Evolutionary conservation across 2,329 filamentous ascomycete species (phyloP).

Genomic region (Phyllachora maydis): DNA sequence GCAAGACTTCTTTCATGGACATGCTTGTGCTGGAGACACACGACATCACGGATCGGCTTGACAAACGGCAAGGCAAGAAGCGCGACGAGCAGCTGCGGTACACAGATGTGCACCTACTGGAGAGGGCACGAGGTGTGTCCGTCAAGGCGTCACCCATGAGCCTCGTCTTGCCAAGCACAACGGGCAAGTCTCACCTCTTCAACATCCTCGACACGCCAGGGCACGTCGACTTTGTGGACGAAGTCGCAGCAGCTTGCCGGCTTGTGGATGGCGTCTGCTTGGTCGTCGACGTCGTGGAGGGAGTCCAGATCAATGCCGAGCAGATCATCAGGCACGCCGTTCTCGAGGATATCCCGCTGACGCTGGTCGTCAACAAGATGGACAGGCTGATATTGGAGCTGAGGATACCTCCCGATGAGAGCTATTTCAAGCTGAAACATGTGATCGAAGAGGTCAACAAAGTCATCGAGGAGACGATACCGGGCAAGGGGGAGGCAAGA

Average conservation of each 20-base stretch:
- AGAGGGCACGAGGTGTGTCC: slow-evolving; percentile 76
- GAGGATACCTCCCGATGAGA: slow-evolving; percentile 82
- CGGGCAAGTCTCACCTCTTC: slow-evolving; percentile 84
- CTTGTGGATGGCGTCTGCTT: slow-evolving; percentile 82
- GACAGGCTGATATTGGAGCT: slow-evolving; percentile 86
- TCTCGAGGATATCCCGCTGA: slow-evolving; percentile 71
- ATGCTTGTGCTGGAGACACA: slow-evolving; percentile 96
- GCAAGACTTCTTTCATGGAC: slow-evolving; percentile 96
- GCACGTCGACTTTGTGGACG: slow-evolving; percentile 96
- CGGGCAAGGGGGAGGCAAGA: slow-evolving; percentile 57
- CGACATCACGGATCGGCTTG: slow-evolving; percentile 57
- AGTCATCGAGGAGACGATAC: slow-evolving; percentile 71
- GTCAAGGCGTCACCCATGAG: slow-evolving; percentile 93
- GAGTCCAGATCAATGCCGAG: slow-evolving; percentile 96
- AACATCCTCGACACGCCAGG: slow-evolving; percentile 94
- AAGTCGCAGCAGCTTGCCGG: slow-evolving; percentile 74
- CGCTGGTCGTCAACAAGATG: slow-evolving; percentile 91
- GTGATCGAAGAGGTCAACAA: slow-evolving; percentile 98
- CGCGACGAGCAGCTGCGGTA: slow-evolving; percentile 83
- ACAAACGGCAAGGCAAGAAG: slow-evolving; percentile 62
- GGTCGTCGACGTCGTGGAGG: slow-evolving; percentile 90
- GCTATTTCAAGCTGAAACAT: slow-evolving; percentile 97
- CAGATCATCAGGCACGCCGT: slow-evolving; percentile 94
- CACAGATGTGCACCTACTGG: slow-evolving; percentile 77
- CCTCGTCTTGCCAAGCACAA: slow-evolving; percentile 67